Evolutionary conservation across 768 basidiomycete species (phyloP), one percentile per base, ranked within the genome.

Genomic region (Russula dissimulans): DNA sequence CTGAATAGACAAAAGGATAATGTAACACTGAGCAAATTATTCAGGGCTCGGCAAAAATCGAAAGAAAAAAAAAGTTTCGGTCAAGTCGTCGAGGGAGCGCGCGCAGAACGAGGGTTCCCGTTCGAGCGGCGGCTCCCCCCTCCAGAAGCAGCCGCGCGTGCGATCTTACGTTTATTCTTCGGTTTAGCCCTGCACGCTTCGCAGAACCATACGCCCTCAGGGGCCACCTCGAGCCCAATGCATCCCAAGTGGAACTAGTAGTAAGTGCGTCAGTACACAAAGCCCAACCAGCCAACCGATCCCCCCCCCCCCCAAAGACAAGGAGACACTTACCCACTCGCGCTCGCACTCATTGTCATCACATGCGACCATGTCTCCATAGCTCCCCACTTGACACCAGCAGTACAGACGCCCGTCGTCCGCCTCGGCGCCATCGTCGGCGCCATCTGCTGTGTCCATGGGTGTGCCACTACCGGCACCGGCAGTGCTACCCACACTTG

Each of bases 301-400:
- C 31, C 15, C 4, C 15, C n/a, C n/a, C n/a, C n/a, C n/a, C 15
- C 9, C 5, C 18, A 18, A 48, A 55, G 56, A 47, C 42, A 65
- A 55, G 55, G 50, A 57, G 48, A 66, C 7, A 85, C 89, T 70
- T 66, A 95, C 93, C 93, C 93, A 97, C 86, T 95, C 92, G 59
- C 78, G 77, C 66, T 86, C 83, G 74, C 93, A 95, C 47, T 79
- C 77, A 17, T 77, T 75, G 67, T 86, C 89, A 71, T 97, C 93
- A 71, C 93, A 97, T 26, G 86, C 93, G 67, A 97, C 90, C 93
- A 97, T 95, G 75, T 94, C 88, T 41, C 94, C 94, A 67, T 87
- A 94, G 68, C 90, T 92, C 61, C 84, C 79, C 17, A 87, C 77
- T 65, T 89, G 79, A 71, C 94, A 97, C 76, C 85, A 79, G 73